Evolutionary conservation across 2,329 filamentous ascomycete species (phyloP).

Genomic region (Seiridium unicorne): DNA sequence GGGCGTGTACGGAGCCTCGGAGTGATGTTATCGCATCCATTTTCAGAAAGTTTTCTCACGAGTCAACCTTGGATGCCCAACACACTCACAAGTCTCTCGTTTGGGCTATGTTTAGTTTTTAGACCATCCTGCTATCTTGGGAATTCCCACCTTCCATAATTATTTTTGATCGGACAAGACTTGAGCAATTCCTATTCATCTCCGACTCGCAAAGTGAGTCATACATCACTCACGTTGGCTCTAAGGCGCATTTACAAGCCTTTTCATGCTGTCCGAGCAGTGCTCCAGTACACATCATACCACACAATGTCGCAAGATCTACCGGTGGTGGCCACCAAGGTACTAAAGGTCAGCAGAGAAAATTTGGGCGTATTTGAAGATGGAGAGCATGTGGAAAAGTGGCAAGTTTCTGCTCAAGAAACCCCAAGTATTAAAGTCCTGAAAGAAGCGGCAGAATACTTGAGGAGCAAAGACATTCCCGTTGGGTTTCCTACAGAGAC

Average conservation of each 20-base stretch:
- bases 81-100: not conserved
- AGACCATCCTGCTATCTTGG: no score
- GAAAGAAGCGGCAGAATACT: slow-evolving; percentile 61
- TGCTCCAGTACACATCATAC: slow-evolving; percentile 20
- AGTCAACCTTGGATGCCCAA: slow-evolving; percentile 14
- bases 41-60: slow-evolving; percentile 12
- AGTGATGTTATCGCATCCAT: slow-evolving; percentile 4
- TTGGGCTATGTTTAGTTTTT: no score
- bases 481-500: slow-evolving; percentile 98
- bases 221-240: slow-evolving; percentile 22
- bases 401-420: slow-evolving; percentile 22
- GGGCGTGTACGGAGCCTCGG: slow-evolving; percentile 2
- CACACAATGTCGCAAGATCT: slow-evolving; percentile 28
- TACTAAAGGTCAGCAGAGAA: slow-evolving; percentile 20
- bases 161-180: not conserved
- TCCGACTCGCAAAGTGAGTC: not conserved
- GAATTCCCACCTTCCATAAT: not conserved
- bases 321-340: slow-evolving; percentile 19
- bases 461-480: slow-evolving; percentile 67
- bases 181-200: not conserved
- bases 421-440: slow-evolving; percentile 38
- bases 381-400: slow-evolving; percentile 21
- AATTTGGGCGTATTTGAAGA: slow-evolving; percentile 24
- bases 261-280: slow-evolving; percentile 23
- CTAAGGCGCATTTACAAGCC: slow-evolving; percentile 13